phyloP scores from a whole-genome alignment of 2,329 filamentous ascomycete genomes.

The Cladobotryum protrusum region DNA sequence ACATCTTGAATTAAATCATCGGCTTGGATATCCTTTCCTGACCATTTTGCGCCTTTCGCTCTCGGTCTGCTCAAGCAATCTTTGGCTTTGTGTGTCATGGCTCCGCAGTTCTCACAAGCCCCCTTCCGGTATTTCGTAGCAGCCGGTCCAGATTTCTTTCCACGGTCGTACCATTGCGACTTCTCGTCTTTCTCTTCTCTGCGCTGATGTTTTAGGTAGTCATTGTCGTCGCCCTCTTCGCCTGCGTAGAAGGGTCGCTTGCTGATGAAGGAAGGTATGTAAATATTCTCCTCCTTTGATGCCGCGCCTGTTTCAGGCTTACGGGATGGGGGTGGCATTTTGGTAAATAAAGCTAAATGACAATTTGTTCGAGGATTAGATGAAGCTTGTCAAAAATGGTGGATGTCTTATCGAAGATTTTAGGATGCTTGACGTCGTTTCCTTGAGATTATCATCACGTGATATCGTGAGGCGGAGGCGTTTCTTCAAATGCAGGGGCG shows the following conservation, averaged over 20 bases:
- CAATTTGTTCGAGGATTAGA: background rate
- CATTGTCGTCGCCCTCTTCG: constrained; percentile 68
- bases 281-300: constrained; percentile 90
- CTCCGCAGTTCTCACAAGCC: constrained; percentile 96
- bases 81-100: constrained; percentile 93
- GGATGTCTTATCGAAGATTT: background rate
- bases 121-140: constrained; percentile 97
- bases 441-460: background rate
- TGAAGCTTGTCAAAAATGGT: background rate
- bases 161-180: constrained; percentile 89
- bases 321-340: constrained; percentile 22
- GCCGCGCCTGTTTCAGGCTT: constrained; percentile 32
- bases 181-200: constrained; percentile 54
- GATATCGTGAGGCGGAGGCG: background rate
- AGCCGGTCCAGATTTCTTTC: constrained; percentile 74
- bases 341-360: background rate
- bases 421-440: background rate
- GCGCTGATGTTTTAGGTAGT: constrained; percentile 96
- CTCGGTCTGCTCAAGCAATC: constrained; percentile 86
- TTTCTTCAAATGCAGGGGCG: too few species aligned
- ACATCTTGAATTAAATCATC: constrained; percentile 85
- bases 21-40: constrained; percentile 86
- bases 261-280: constrained; percentile 96
- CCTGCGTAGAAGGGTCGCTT: constrained; percentile 95
- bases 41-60: constrained; percentile 86